Conservation (phyloP, 2,329 filamentous ascomycete species). For the Colletotrichum sp. region DNA sequence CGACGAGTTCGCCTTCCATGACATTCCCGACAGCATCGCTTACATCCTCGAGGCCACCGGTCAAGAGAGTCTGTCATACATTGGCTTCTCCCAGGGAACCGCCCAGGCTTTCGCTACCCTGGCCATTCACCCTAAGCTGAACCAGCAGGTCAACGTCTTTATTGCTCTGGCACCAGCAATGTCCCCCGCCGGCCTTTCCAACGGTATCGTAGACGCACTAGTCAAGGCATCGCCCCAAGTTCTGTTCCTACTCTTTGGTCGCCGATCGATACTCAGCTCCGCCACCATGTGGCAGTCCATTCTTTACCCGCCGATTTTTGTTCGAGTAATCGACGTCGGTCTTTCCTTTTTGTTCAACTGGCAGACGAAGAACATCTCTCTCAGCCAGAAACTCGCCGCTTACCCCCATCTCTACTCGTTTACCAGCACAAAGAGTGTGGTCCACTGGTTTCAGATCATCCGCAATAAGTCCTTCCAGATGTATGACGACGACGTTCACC, state of each 20-base stretch:
- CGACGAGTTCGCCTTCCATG: constrained; percentile 96
- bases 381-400: constrained; percentile 89
- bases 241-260: constrained; percentile 89
- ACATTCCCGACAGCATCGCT: constrained; percentile 92
- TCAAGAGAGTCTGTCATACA: constrained; percentile 87
- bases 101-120: constrained; percentile 95
- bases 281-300: constrained; percentile 98
- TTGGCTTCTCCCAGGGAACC: constrained; percentile 96
- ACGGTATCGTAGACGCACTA: constrained; percentile 89
- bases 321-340: constrained; percentile 82
- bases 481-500: constrained; percentile 94
- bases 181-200: constrained; percentile 90
- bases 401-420: constrained; percentile 97
- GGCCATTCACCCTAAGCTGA: constrained; percentile 89
- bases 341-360: constrained; percentile 89
- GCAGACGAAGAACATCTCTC: constrained; percentile 82
- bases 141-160: constrained; percentile 93
- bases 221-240: constrained; percentile 94
- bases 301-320: constrained; percentile 92
- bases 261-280: constrained; percentile 88
- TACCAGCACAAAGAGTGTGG: constrained; percentile 94
- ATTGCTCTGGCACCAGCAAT: constrained; percentile 96
- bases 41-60: constrained; percentile 88
- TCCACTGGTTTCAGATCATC: constrained; percentile 99
- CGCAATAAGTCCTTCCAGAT: constrained; percentile 96